These are phyloP conservation scores for Plasmodium cynomolgi DNA, from an alignment of 169 alveolate species.

Conservation along the genomic window DNA sequence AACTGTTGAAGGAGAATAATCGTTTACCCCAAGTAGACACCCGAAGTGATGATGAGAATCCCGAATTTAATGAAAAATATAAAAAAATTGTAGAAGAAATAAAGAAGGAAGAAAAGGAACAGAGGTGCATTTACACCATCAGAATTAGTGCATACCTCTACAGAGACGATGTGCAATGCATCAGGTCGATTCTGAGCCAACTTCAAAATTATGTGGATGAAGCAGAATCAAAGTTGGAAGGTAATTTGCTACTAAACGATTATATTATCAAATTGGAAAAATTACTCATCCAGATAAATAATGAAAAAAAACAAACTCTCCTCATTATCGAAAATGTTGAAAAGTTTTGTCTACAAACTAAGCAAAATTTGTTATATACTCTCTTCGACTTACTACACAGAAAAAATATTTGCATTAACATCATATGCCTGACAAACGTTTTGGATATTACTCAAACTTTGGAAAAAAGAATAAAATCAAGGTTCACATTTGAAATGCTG, in stretches of 20 bases:
- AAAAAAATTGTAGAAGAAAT: conserved; percentile 61
- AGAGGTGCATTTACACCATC: conserved; percentile 68
- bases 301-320: conserved; percentile 70
- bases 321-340: conserved; percentile 82
- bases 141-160: conserved; percentile 79
- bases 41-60: neutral
- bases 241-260: conserved; percentile 60
- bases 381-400: conserved; percentile 78
- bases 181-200: conserved; percentile 65
- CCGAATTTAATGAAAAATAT: conserved; percentile 48
- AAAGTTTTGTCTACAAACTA: conserved; percentile 71
- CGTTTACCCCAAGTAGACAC: neutral
- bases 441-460: conserved; percentile 78
- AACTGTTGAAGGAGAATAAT: conserved; percentile 19
- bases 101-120: conserved; percentile 27
- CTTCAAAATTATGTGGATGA: conserved; percentile 63
- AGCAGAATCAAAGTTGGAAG: conserved; percentile 42
- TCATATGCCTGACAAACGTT: conserved; percentile 80
- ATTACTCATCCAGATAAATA: conserved; percentile 67
- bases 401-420: conserved; percentile 70
- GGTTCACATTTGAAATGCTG: conserved; percentile 82
- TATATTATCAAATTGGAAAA: conserved; percentile 66
- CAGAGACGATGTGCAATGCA: conserved; percentile 79
- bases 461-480: conserved; percentile 84
- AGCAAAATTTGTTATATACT: conserved; percentile 81